phyloP scores from a whole-genome alignment of 1,284 basidiomycete genomes.

The Boletellus deceptivus region DNA sequence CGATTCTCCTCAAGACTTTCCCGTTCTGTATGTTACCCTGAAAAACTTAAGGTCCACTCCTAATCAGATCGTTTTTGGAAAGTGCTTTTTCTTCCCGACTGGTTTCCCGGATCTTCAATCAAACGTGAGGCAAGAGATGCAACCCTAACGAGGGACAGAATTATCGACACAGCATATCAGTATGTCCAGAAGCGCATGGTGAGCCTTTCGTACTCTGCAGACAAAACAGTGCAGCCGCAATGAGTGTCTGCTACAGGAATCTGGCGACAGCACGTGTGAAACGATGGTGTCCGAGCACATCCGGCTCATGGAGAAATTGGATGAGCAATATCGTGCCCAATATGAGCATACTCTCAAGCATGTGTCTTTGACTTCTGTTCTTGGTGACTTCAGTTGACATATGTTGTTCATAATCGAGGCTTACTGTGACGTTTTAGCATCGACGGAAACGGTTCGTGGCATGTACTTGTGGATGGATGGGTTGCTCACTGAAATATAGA shows the following conservation, averaged over 20 bases:
- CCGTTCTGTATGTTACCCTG: not conserved
- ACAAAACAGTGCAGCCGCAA: too few relatives aligned
- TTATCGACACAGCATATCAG: slow-evolving; percentile 20
- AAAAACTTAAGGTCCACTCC: not conserved
- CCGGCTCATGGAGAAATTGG: too few relatives aligned
- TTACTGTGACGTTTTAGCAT: not conserved
- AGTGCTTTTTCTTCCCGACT: slow-evolving; percentile 22
- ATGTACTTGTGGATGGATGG: not conserved
- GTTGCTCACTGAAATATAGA: not conserved
- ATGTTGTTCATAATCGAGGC: too few relatives aligned
- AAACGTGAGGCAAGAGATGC: slow-evolving; percentile 15
- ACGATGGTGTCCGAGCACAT: too few relatives aligned
- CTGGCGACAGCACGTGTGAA: not conserved
- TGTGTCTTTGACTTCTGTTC: too few relatives aligned
- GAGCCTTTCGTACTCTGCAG: not conserved
- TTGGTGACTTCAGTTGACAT: too few relatives aligned
- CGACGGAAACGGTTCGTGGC: not conserved
- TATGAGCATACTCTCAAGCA: too few relatives aligned
- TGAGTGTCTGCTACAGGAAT: slow-evolving; percentile 3
- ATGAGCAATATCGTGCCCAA: too few relatives aligned
- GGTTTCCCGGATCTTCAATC: slow-evolving; percentile 25
- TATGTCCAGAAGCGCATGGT: slow-evolving; percentile 16
- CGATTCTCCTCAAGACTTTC: not conserved
- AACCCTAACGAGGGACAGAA: slow-evolving; percentile 1
- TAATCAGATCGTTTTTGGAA: not conserved